These are phyloP conservation scores for Hyaloscypha hepaticicola DNA, from an alignment of 495 filamentous ascomycete genomes.

Conservation along the genomic window DNA sequence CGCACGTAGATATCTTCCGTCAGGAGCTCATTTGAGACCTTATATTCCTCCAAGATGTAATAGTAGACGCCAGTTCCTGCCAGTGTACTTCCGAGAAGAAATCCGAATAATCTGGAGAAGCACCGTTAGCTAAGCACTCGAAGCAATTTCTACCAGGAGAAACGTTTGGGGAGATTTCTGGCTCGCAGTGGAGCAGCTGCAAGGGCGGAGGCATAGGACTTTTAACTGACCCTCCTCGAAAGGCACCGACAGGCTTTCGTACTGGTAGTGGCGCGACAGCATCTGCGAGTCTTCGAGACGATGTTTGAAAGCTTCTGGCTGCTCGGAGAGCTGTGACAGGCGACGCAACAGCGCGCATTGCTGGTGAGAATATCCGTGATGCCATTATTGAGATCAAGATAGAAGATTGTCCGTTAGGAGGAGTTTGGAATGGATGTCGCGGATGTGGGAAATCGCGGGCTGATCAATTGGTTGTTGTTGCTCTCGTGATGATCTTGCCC, in stretches of 20 bases:
- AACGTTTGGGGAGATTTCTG: background rate
- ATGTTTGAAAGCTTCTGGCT: slow-evolving; percentile 43
- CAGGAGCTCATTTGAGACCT: slow-evolving; percentile 88
- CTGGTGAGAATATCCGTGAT: slow-evolving; percentile 44
- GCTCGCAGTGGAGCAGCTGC: background rate
- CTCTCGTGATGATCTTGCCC: slow-evolving; percentile 13
- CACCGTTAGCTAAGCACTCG: background rate
- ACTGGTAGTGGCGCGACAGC: slow-evolving; percentile 52
- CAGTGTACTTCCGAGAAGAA: slow-evolving; percentile 80
- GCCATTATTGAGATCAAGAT: slow-evolving; percentile 35
- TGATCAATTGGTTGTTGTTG: too few relatives aligned
- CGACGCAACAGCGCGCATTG: slow-evolving; percentile 35
- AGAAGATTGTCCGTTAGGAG: background rate
- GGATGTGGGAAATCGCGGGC: slow-evolving; percentile 14
- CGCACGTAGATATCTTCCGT: slow-evolving; percentile 95
- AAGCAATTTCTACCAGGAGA: background rate
- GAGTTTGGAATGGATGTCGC: slow-evolving; percentile 3
- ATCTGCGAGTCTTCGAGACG: slow-evolving; percentile 41
- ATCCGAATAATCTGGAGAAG: slow-evolving; percentile 75
- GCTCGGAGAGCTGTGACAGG: slow-evolving; percentile 27
- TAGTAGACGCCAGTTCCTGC: slow-evolving; percentile 83
- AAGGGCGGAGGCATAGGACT: background rate
- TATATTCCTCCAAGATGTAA: slow-evolving; percentile 90
- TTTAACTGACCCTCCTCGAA: slow-evolving; percentile 80
- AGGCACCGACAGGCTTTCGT: slow-evolving; percentile 83